A percentile compares a stretch with the other conserved stretches of the same genome.
phyloP scores from a whole-genome alignment of 2,329 filamentous ascomycete genomes.

The Fusarium armeniacum region DNA sequence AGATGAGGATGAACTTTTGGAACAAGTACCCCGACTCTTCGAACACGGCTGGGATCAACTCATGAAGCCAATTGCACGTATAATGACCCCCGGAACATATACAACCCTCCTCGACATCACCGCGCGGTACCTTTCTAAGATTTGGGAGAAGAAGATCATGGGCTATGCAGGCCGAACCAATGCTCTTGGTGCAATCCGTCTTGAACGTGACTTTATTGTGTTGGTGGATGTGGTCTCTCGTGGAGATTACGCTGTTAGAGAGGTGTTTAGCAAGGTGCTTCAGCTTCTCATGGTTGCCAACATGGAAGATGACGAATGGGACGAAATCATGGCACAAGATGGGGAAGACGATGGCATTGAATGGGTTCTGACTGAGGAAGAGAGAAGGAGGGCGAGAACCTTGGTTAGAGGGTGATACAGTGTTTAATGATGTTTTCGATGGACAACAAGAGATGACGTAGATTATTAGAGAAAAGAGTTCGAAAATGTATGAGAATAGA shows the following conservation, averaged over 20 bases:
- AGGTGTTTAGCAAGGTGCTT: constrained; percentile 79
- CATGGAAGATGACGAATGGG: constrained; percentile 97
- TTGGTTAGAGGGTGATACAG: constrained; percentile 65
- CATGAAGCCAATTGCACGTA: constrained; percentile 84
- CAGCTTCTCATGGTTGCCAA: constrained; percentile 90
- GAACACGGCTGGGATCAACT: constrained; percentile 87
- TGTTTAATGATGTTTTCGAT: constrained; percentile 20
- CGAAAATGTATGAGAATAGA: constrained; percentile 25
- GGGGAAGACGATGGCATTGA: constrained; percentile 73
- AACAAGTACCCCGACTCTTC: constrained; percentile 83
- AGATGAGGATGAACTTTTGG: constrained; percentile 67
- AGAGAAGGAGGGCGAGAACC: constrained; percentile 78
- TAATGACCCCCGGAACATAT: constrained; percentile 84
- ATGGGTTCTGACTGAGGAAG: constrained; percentile 80
- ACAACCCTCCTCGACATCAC: constrained; percentile 81
- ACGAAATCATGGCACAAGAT: constrained; percentile 71
- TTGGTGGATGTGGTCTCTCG: constrained; percentile 77
- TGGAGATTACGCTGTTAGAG: constrained; percentile 82
- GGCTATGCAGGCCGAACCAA: constrained; percentile 83
- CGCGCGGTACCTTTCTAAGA: constrained; percentile 78
- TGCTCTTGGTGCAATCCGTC: constrained; percentile 82
- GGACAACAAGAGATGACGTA: constrained; percentile 20
- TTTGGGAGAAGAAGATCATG: constrained; percentile 90
- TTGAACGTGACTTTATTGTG: constrained; percentile 86
- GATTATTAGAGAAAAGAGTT: constrained; percentile 35